phyloP scores from a whole-genome alignment of 2,329 filamentous ascomycete genomes.

The Pseudocercospora vitis region DNA sequence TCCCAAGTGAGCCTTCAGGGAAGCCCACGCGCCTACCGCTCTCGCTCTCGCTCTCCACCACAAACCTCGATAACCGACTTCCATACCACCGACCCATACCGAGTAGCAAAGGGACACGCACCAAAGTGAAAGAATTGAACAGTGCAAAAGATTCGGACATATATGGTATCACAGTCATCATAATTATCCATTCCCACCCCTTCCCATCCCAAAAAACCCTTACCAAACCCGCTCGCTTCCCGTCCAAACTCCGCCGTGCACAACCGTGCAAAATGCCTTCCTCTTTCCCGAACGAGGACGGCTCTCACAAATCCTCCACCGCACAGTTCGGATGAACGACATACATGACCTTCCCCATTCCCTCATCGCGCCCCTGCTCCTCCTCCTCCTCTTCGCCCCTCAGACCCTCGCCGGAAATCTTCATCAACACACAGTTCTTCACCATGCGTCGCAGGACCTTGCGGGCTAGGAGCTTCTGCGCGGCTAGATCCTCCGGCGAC shows the following conservation, averaged over 20 bases:
- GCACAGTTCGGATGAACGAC: conserved; percentile 93
- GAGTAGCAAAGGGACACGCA: no score
- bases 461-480: conserved; percentile 65
- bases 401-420: conserved; percentile 77
- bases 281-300: neutral
- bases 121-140: no score
- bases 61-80: no score
- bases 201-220: neutral
- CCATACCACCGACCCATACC: no score
- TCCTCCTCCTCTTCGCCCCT: conserved; percentile 68
- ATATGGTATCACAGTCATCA: no score
- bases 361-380: conserved; percentile 51
- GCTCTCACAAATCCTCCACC: conserved; percentile 58
- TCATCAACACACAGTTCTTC: conserved; percentile 67
- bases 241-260: no score
- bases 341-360: conserved; percentile 66
- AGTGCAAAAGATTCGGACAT: no score
- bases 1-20: no score
- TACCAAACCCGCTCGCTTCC: neutral
- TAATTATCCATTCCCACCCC: no score
- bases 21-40: no score
- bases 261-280: neutral
- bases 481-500: no score
- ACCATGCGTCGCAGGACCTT: conserved; percentile 96
- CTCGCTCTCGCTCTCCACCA: no score